Conservation (phyloP, 306 rosid species). For the Cajanus cajan region DNA sequence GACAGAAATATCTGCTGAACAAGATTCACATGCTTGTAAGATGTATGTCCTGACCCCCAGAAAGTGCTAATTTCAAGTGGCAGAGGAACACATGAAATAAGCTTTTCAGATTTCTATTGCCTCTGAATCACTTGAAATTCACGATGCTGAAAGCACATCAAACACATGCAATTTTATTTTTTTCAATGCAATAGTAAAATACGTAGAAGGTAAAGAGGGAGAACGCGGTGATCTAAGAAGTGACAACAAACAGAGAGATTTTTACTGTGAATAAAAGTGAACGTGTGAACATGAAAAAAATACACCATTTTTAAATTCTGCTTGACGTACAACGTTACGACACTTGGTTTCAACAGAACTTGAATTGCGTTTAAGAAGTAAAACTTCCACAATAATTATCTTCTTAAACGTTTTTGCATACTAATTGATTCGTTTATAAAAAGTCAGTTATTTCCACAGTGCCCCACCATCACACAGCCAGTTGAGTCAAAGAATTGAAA, state of each 20-base stretch:
- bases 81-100: constrained; percentile 2
- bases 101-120: neutral
- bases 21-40: constrained; percentile 64
- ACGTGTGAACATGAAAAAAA: neutral
- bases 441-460: neutral
- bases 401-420: no score
- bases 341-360: neutral
- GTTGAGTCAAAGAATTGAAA: neutral
- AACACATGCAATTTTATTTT: neutral
- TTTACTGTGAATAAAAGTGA: no score
- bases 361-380: neutral
- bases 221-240: neutral
- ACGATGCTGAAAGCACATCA: neutral
- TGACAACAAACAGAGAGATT: neutral
- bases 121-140: neutral
- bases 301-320: neutral
- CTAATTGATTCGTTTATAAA: no score
- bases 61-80: neutral
- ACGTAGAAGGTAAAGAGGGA: neutral
- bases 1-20: constrained; percentile 34
- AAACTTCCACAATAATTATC: no score
- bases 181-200: neutral
- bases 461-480: neutral
- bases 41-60: constrained; percentile 59
- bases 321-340: neutral